These are phyloP conservation scores for Gymnopus androsaceus DNA, from an alignment of 1,284 basidiomycete species.

Conservation along the genomic window DNA sequence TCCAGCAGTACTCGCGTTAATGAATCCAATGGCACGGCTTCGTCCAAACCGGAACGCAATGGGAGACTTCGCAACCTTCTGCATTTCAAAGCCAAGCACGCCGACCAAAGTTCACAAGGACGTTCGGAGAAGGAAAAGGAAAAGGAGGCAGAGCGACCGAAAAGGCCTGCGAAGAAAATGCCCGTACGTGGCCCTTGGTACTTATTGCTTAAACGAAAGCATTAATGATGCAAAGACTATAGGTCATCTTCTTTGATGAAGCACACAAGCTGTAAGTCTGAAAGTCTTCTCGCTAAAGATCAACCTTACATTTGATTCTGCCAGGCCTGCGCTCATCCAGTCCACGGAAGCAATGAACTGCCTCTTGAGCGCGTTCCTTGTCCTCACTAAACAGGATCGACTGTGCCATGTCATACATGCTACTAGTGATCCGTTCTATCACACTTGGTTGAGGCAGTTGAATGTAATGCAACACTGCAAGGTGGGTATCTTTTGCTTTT, in stretches of 20 bases:
- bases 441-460: slow-evolving; percentile 75
- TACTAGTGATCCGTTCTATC: slow-evolving; percentile 83
- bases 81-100: slow-evolving; percentile 2
- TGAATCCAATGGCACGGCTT: neutral
- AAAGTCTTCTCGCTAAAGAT: slow-evolving; percentile 9
- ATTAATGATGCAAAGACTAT: neutral
- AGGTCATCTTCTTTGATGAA: slow-evolving; percentile 79
- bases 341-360: slow-evolving; percentile 80
- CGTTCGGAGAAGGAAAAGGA: slow-evolving; percentile 25
- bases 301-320: slow-evolving; percentile 9
- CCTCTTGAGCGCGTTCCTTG: slow-evolving; percentile 79
- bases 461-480: slow-evolving; percentile 82
- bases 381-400: slow-evolving; percentile 82
- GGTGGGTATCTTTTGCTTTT: slow-evolving; percentile 36
- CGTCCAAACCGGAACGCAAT: slow-evolving; percentile 30
- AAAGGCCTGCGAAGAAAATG: slow-evolving; percentile 60
- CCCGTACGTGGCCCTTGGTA: slow-evolving; percentile 61
- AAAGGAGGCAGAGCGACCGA: slow-evolving; percentile 32
- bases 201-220: neutral
- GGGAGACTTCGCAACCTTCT: slow-evolving; percentile 26
- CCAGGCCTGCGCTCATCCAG: slow-evolving; percentile 70
- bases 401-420: slow-evolving; percentile 83
- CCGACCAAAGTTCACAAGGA: neutral
- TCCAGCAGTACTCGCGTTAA: slow-evolving; percentile 37
- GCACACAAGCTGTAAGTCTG: slow-evolving; percentile 72